Evolutionary conservation across 345 rosid genomes (phyloP).

Genomic region (Abelmoschus esculentus): DNA sequence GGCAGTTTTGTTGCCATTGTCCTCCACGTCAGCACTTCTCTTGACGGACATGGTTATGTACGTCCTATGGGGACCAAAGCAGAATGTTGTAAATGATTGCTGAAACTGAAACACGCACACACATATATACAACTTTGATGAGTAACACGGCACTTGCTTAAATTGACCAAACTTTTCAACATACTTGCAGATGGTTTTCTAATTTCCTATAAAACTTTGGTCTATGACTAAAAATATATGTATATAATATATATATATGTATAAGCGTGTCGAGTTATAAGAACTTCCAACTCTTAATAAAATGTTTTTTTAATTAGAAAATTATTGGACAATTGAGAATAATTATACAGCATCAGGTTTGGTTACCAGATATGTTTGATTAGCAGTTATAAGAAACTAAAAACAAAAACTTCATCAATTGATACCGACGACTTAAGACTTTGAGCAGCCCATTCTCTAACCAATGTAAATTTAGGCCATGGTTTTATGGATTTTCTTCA

Average conservation of each 20-base stretch:
- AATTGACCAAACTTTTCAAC: conserved; percentile 21
- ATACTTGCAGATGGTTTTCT: neutral
- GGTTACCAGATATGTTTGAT: too few species aligned
- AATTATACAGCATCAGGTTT: neutral
- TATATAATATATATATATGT: too few species aligned
- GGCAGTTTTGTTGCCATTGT: neutral
- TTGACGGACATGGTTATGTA: conserved; percentile 37
- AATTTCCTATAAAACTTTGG: neutral
- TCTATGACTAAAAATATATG: too few species aligned
- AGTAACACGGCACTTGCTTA: conserved; percentile 12
- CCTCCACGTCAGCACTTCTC: conserved; percentile 14
- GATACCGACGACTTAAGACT: too few species aligned
- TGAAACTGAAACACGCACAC: too few species aligned
- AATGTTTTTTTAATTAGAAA: neutral
- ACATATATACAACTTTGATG: conserved; percentile 2
- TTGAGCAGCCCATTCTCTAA: too few species aligned
- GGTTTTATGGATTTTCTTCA: too few species aligned
- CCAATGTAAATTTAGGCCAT: too few species aligned
- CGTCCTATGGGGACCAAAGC: neutral
- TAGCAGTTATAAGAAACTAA: too few species aligned
- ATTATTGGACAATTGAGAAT: neutral
- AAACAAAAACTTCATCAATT: too few species aligned
- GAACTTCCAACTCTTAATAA: neutral
- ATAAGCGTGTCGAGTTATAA: neutral
- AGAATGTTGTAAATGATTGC: neutral